phyloP scores from a whole-genome alignment of 495 filamentous ascomycete species.

The Penicillium coprophilum region DNA sequence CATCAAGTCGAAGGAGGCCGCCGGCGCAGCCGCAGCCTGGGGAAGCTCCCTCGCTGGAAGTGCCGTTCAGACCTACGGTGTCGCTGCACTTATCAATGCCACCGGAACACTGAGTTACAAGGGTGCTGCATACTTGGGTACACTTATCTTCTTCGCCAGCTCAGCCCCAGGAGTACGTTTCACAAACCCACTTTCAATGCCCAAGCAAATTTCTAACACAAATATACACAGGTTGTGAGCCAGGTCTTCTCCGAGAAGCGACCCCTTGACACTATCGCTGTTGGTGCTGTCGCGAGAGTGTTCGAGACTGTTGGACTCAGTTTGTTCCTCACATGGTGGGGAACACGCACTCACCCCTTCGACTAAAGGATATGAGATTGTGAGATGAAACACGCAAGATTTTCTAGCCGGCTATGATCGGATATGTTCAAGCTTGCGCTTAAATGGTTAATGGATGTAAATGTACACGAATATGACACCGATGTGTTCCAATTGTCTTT shows the following conservation, averaged over 20 bases:
- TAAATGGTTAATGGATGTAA: conserved; percentile 7
- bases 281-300: conserved; percentile 76
- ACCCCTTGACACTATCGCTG: conserved; percentile 82
- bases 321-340: conserved; percentile 95
- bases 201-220: not conserved
- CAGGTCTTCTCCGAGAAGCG: conserved; percentile 90
- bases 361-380: conserved; percentile 42
- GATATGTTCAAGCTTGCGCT: not conserved
- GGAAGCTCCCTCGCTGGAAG: conserved; percentile 87
- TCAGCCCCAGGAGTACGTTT: conserved; percentile 79
- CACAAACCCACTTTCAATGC: not conserved
- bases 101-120: conserved; percentile 94
- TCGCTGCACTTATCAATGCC: conserved; percentile 92
- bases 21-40: conserved; percentile 83
- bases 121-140: conserved; percentile 91
- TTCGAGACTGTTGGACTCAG: conserved; percentile 92
- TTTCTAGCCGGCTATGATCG: not conserved
- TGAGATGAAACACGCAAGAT: not conserved
- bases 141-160: conserved; percentile 87
- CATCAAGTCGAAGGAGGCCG: conserved; percentile 86
- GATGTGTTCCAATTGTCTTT: not conserved
- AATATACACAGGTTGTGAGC: conserved; percentile 66
- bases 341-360: conserved; percentile 85
- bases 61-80: conserved; percentile 87
- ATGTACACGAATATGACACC: conserved; percentile 11